Evolutionary conservation across 2,329 filamentous ascomycete genomes (phyloP), one percentile per base, ranked within the genome.

Genomic region (Penicillium freii): DNA sequence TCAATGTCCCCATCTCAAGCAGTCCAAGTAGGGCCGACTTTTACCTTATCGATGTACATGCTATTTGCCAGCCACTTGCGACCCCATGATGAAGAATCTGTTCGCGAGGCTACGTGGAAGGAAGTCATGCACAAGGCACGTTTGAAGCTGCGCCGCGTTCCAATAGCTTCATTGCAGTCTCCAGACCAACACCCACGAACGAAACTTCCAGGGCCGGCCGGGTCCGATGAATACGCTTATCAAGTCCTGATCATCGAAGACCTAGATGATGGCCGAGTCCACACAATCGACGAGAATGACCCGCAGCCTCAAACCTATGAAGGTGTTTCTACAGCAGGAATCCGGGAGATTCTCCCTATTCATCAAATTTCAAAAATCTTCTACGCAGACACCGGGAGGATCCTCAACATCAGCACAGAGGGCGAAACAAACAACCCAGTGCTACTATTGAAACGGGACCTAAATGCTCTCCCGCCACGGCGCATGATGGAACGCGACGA

Each of bases 71-170:
- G 91, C 1, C 92, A 97, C 73, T 79, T 87, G 43, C 76, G 84
- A 39, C 77, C 80, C 3, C 80, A 82, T 19, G 78, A 83, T 65
- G 75, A 85, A 75, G 74, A 85, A 71, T 75, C 84, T 66, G 66
- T 87, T 63, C 71, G 89, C 76, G 75, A 87, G 76, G 80, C 91
- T 0, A 89, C 92, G 0, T 97, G 94, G 94, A 94, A 97, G 71
- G 93, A 99, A 72, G 92, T 96, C 40, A 87, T 97, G 59, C 92
- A 97, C 77, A 99, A 97, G 73, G 90, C 92, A 19, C 85, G 87
- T 39, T 86, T 97, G 13, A 91, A 92, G 57, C 80, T 99, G 11
- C 83, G 89, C 66, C 83, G 92, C 47, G 84, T 90, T 0, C 89
- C 87, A 0, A 75, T 88, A 33, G 79, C 82, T 42, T 70, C 80